phyloP scores from a whole-genome alignment of 352 stramenopile species.

The Globisporangium polare region DNA sequence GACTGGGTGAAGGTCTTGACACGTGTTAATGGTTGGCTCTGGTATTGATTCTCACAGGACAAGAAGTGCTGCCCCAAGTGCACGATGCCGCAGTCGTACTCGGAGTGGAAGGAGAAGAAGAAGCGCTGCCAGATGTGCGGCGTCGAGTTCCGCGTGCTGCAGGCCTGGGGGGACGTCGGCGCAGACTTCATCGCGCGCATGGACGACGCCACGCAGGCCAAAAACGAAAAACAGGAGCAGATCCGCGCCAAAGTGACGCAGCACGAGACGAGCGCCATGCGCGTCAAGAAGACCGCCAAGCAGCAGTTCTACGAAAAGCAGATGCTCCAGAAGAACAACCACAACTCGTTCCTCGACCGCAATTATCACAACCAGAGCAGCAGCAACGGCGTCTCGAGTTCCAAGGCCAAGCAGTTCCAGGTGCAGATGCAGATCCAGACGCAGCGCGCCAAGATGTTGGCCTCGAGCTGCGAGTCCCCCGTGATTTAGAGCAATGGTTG shows the following conservation, averaged over 20 bases:
- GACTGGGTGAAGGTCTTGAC: neutral
- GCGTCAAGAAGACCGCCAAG: constrained; percentile 42
- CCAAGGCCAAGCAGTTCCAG: constrained; percentile 60
- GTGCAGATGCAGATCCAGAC: constrained; percentile 34
- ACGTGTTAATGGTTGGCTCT: neutral
- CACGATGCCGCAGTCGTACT: constrained; percentile 64
- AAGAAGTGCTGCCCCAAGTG: constrained; percentile 81
- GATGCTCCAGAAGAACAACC: constrained; percentile 43
- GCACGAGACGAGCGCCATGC: constrained; percentile 28
- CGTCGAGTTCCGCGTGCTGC: constrained; percentile 62
- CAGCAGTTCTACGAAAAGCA: constrained; percentile 72
- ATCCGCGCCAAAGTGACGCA: constrained; percentile 41
- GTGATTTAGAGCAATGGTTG: neutral
- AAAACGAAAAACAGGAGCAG: constrained; percentile 44
- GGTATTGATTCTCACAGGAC: constrained; percentile 29
- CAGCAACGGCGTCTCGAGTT: constrained; percentile 14
- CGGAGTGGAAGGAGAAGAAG: constrained; percentile 85
- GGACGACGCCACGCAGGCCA: constrained; percentile 31
- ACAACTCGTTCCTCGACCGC: constrained; percentile 57
- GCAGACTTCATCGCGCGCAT: constrained; percentile 62
- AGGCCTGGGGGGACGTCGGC: constrained; percentile 76
- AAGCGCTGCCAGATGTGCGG: constrained; percentile 80
- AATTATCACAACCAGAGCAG: constrained; percentile 52
- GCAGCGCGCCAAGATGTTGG: constrained; percentile 22
- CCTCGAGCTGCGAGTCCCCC: constrained; percentile 6